Evolutionary conservation across 2,329 filamentous ascomycete genomes (phyloP), one percentile per base, ranked within the genome.

Genomic region (Nemania bipapillata): DNA sequence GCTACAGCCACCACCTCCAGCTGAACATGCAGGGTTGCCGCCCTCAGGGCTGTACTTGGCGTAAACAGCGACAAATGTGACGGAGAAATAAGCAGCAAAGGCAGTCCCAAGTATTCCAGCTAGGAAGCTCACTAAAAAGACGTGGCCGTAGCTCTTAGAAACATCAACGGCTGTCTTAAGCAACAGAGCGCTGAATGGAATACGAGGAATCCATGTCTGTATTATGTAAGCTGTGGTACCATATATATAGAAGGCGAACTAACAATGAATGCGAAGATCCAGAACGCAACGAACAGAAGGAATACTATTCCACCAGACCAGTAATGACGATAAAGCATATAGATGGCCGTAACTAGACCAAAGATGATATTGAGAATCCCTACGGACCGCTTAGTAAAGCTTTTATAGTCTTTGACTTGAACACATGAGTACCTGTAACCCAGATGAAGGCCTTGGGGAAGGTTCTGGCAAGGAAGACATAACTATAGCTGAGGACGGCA

Each of bases 371-470:
- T 96, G 65, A 97, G 84, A 59, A 97, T 95, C 12, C 70, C 70
- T 72, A 28, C 2, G n/a, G 17, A 54, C 15, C 24, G 11, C 22
- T 68, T 66, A 70, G 64, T 5, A 56, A 11, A 28, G 7, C 7
- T 17, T 35, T 15, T 8, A 22, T 3, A 17, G n/a, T 5, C 22
- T 20, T 37, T 4, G 5, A 3, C 24, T 22, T 2, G 37, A 20
- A 12, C 8, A 26, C 24, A 20, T 26, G 12, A 55, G 17, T 66
- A 72, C 93, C 93, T 0, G 94, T 96, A 45, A 94, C 87, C 92
- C 93, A 97, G 78, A 97, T 96, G 74, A 97, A 94, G 77, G 93
- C 88, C 81, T 96, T 96, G 3, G 94, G 94, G 72, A 95, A 95
- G 54, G 87, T 82, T 63, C 93, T 89, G 6, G 92, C 92, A 1